phyloP scores from a whole-genome alignment of 2,329 filamentous ascomycete species.

The Onygena corvina region DNA sequence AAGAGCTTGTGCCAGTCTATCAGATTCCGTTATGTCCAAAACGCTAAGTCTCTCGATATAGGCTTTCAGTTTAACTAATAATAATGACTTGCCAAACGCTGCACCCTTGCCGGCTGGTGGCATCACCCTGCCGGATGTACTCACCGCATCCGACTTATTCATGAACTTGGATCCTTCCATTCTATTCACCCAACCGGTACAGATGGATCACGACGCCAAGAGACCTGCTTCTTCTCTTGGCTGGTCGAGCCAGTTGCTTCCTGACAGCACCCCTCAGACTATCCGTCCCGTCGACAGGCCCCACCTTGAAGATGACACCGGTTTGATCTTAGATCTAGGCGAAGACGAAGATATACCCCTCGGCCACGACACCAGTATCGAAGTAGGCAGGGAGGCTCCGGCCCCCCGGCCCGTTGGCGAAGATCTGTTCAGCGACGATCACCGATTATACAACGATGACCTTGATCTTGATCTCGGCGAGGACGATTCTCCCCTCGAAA shows the following conservation, averaged over 20 bases:
- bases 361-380: constrained; percentile 56
- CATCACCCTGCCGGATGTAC: constrained; percentile 77
- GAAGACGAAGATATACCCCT: constrained; percentile 56
- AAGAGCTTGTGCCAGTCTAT: constrained; percentile 19
- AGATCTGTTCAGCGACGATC: constrained; percentile 47
- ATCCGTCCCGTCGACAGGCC: constrained; percentile 41
- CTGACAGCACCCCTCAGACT: constrained; percentile 51
- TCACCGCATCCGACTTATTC: constrained; percentile 86
- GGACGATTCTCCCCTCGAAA: constrained; percentile 34
- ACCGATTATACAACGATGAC: constrained; percentile 42
- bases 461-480: constrained; percentile 42
- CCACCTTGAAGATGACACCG: constrained; percentile 53
- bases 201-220: constrained; percentile 27
- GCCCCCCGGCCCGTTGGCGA: constrained; percentile 49
- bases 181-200: constrained; percentile 61
- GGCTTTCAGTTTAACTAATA: constrained; percentile 89
- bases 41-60: constrained; percentile 34
- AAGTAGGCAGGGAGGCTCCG: constrained; percentile 80
- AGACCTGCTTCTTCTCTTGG: constrained; percentile 33
- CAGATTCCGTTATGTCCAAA: not conserved
- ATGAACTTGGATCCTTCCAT: constrained; percentile 73
- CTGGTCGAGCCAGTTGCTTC: constrained; percentile 67
- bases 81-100: constrained; percentile 84
- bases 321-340: constrained; percentile 61
- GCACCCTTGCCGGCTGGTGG: constrained; percentile 70